These are phyloP conservation scores for Starmerella gropengiesseri DNA, from an alignment of 805 yeast species.

Conservation along the genomic window DNA sequence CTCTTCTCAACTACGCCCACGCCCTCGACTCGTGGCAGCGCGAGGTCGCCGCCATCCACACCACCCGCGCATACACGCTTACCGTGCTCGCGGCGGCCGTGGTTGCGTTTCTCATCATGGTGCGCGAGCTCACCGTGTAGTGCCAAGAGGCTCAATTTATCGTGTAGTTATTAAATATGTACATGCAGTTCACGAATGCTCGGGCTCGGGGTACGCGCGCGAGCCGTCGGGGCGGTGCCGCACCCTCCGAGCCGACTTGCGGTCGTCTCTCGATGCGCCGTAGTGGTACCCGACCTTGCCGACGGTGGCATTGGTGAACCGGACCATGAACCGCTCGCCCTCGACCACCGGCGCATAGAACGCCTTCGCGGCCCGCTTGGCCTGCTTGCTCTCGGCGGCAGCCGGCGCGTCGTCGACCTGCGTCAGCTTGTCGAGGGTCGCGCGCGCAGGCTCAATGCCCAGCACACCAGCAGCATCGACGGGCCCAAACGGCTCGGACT, in stretches of 20 bases:
- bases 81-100: conserved; percentile 17
- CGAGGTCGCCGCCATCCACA: conserved; percentile 21
- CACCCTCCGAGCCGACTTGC: conserved; percentile 59
- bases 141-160: background rate
- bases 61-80: conserved; percentile 10
- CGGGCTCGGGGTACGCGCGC: conserved; percentile 22
- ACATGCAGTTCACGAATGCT: conserved; percentile 17
- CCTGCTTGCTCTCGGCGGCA: conserved; percentile 19
- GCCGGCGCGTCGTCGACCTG: conserved; percentile 17
- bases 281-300: conserved; percentile 86
- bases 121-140: conserved; percentile 6
- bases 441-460: conserved; percentile 78
- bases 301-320: conserved; percentile 64
- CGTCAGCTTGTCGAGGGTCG: conserved; percentile 53
- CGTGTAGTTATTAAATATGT: background rate
- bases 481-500: conserved; percentile 91
- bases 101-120: conserved; percentile 17
- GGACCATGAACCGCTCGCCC: conserved; percentile 63
- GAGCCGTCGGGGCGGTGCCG: conserved; percentile 24
- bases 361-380: conserved; percentile 29
- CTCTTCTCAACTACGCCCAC: conserved; percentile 24
- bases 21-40: conserved; percentile 18
- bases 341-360: conserved; percentile 48
- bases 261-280: conserved; percentile 83
- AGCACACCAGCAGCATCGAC: conserved; percentile 82